Conservation (phyloP, 2,329 filamentous ascomycete genomes). For the Penicillium sp. region DNA sequence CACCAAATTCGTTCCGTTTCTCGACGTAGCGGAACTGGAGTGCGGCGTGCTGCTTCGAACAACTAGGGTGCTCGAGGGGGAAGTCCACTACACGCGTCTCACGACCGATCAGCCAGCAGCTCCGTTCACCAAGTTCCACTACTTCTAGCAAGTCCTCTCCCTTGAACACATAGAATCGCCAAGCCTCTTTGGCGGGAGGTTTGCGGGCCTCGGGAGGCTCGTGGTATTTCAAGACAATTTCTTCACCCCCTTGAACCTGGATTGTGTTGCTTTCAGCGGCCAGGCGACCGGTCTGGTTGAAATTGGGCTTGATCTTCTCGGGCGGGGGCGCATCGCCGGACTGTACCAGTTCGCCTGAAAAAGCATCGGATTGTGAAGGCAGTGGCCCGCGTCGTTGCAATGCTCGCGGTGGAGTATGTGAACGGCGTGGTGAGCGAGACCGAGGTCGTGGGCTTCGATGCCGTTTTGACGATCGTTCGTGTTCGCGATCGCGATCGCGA, state of each 20-base stretch:
- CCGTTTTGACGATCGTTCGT: conserved; percentile 25
- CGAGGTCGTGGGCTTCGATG: conserved; percentile 27
- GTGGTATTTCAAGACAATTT: conserved; percentile 85
- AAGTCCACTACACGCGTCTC: conserved; percentile 81
- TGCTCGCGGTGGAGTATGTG: conserved; percentile 29
- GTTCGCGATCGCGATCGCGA: conserved; percentile 24
- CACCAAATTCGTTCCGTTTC: conserved; percentile 82
- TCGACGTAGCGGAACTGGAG: conserved; percentile 88
- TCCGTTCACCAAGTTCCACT: conserved; percentile 71
- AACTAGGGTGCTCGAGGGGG: conserved; percentile 82
- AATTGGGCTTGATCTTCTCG: conserved; percentile 80
- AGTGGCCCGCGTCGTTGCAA: conserved; percentile 44
- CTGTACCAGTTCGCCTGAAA: conserved; percentile 34
- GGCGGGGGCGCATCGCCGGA: conserved; percentile 33
- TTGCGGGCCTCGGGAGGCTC: conserved; percentile 93
- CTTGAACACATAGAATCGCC: conserved; percentile 95
- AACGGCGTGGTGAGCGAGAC: conserved; percentile 32
- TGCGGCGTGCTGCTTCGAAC: conserved; percentile 93
- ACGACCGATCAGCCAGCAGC: conserved; percentile 88
- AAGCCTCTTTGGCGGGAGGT: conserved; percentile 72
- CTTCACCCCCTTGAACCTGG: conserved; percentile 59
- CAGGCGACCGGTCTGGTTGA: conserved; percentile 73
- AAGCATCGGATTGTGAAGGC: conserved; percentile 50
- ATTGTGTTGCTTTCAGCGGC: conserved; percentile 88
- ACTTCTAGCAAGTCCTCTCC: conserved; percentile 77